These are phyloP conservation scores for Solanum habrochaites DNA, from an alignment of 257 asterid genomes.

Conservation along the genomic window DNA sequence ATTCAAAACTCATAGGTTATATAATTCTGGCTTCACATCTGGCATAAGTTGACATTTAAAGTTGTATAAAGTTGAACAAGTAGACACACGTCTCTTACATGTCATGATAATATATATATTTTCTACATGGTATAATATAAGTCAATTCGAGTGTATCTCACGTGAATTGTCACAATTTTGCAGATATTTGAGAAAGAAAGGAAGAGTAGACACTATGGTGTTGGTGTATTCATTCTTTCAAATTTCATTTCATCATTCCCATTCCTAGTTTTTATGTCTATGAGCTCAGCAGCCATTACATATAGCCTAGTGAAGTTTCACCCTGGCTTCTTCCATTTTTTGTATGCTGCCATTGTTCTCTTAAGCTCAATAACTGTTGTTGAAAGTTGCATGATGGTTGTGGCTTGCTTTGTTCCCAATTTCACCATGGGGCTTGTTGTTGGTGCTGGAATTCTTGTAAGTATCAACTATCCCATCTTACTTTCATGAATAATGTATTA, in stretches of 20 bases:
- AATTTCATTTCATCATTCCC: slow-evolving; percentile 81
- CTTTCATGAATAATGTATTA: neutral
- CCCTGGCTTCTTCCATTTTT: slow-evolving; percentile 52
- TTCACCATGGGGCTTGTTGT: slow-evolving; percentile 71
- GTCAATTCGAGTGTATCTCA: neutral
- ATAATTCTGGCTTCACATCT: too few species aligned
- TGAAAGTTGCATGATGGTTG: slow-evolving; percentile 94
- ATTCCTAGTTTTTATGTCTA: slow-evolving; percentile 47
- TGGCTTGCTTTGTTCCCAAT: slow-evolving; percentile 81
- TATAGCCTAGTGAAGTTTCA: slow-evolving; percentile 61
- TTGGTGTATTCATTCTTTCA: slow-evolving; percentile 55
- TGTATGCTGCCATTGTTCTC: slow-evolving; percentile 43
- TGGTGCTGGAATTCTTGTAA: slow-evolving; percentile 79
- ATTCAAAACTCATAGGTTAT: neutral
- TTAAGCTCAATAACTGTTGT: slow-evolving; percentile 52
- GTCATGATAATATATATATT: neutral
- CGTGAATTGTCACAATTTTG: neutral
- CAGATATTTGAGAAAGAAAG: slow-evolving; percentile 80
- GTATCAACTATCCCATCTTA: neutral
- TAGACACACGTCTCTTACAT: neutral
- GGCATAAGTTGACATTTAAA: neutral
- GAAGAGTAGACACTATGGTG: slow-evolving; percentile 69
- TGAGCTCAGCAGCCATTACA: slow-evolving; percentile 46
- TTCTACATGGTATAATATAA: neutral
- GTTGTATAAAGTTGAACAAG: neutral